These are phyloP conservation scores for Endotrypanum monterogeii DNA, from an alignment of 208 protist species.

Conservation along the genomic window DNA sequence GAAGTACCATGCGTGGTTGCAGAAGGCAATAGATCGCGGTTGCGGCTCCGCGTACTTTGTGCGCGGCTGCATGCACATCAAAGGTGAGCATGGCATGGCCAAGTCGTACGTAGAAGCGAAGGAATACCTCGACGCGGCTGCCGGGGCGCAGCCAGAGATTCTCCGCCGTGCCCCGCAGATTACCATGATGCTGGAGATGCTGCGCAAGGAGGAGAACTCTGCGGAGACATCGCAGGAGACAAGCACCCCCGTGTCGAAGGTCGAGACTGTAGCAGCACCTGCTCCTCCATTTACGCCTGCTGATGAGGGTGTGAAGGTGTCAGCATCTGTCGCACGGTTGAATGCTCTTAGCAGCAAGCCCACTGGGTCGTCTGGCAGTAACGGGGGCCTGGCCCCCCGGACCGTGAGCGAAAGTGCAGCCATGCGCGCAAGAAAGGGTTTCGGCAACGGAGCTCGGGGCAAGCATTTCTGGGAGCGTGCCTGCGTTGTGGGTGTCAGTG, in stretches of 20 bases:
- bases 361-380: slow-evolving; percentile 8
- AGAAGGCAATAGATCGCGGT: slow-evolving; percentile 83
- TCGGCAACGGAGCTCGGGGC: slow-evolving; percentile 35
- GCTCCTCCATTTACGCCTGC: background rate
- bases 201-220: slow-evolving; percentile 52
- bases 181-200: slow-evolving; percentile 58
- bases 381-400: slow-evolving; percentile 10
- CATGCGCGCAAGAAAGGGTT: slow-evolving; percentile 34
- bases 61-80: slow-evolving; percentile 82
- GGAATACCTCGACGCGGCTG: slow-evolving; percentile 69
- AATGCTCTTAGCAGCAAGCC: slow-evolving; percentile 44
- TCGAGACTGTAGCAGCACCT: background rate
- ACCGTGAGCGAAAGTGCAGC: slow-evolving; percentile 20
- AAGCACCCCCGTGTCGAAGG: slow-evolving; percentile 6
- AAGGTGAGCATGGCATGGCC: slow-evolving; percentile 76
- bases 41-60: slow-evolving; percentile 89
- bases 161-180: slow-evolving; percentile 67
- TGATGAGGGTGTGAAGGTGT: slow-evolving; percentile 43
- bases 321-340: slow-evolving; percentile 55
- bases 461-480: slow-evolving; percentile 83
- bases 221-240: background rate
- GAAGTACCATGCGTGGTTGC: slow-evolving; percentile 87
- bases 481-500: slow-evolving; percentile 41
- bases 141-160: slow-evolving; percentile 65
- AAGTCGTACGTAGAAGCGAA: slow-evolving; percentile 79